Percentiles rank a stretch among this genome's conserved stretches.
Evolutionary conservation across 2,329 filamentous ascomycete genomes (phyloP).

Genomic region (Fusarium brevicatenulatum): DNA sequence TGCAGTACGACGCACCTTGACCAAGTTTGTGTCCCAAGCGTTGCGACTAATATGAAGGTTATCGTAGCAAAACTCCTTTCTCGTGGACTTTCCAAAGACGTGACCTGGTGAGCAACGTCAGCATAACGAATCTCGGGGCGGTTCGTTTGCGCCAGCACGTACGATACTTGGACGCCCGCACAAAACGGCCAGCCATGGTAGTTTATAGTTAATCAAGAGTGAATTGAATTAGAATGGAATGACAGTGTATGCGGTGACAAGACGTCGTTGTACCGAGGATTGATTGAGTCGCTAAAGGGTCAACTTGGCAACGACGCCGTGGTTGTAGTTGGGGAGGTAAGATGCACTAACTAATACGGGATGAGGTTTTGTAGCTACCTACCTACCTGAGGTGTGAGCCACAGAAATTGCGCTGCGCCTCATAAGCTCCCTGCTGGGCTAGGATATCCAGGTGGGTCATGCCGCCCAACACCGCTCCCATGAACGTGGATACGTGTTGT

Average conservation of each 20-base stretch:
- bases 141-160: conserved; percentile 52
- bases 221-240: conserved; percentile 13
- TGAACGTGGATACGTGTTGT: conserved; percentile 20
- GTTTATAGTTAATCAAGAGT: conserved; percentile 32
- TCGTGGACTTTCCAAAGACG: conserved; percentile 94
- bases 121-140: conserved; percentile 38
- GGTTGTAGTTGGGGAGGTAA: conserved; percentile 33
- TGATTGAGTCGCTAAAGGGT: conserved; percentile 19
- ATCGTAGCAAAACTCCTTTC: conserved; percentile 99
- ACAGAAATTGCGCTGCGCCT: conserved; percentile 42
- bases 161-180: conserved; percentile 76
- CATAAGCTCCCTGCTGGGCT: conserved; percentile 37
- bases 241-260: conserved; percentile 9
- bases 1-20: conserved; percentile 93
- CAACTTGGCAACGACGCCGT: conserved; percentile 38
- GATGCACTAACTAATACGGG: conserved; percentile 28
- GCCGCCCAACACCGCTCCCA: conserved; percentile 10
- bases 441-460: conserved; percentile 20
- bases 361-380: conserved; percentile 19
- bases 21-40: conserved; percentile 98
- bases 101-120: conserved; percentile 73
- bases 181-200: conserved; percentile 71
- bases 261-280: conserved; percentile 7
- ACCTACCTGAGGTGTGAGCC: conserved; percentile 21
- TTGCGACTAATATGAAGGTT: conserved; percentile 97